Conservation (phyloP, 257 asterid genomes). For the Solanum paucissectum region DNA sequence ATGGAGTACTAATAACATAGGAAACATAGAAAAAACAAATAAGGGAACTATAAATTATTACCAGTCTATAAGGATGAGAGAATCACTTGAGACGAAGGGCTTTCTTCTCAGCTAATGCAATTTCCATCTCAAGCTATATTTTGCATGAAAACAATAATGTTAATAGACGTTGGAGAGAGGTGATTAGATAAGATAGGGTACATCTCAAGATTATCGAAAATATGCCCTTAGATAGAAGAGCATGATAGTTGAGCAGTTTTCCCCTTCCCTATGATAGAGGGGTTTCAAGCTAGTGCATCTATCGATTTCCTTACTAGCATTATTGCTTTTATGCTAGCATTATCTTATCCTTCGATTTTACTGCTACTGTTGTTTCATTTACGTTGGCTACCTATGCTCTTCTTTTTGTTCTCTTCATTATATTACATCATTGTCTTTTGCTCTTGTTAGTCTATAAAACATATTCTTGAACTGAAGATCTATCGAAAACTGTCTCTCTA, state of each 20-base stretch:
- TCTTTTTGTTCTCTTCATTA: neutral
- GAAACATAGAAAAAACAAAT: neutral
- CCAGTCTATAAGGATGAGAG: neutral
- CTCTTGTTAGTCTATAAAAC: neutral
- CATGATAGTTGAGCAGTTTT: neutral
- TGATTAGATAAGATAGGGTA: neutral
- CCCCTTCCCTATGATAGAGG: neutral
- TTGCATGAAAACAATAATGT: neutral
- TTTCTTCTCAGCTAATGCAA: neutral
- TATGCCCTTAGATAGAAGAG: neutral
- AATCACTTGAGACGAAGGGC: neutral
- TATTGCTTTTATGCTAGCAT: no score
- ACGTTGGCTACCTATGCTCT: neutral
- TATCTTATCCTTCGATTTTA: neutral
- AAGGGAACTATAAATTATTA: no score
- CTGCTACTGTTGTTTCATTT: neutral
- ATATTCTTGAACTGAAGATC: neutral
- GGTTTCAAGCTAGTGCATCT: neutral
- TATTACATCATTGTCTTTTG: neutral
- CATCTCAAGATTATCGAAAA: neutral
- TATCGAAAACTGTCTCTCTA: neutral
- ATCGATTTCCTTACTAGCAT: neutral
- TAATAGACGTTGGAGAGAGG: neutral
- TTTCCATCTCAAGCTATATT: neutral
- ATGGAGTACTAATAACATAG: neutral